Conservation (phyloP, 2,329 filamentous ascomycete genomes). For the Metarhizium guizhouense region DNA sequence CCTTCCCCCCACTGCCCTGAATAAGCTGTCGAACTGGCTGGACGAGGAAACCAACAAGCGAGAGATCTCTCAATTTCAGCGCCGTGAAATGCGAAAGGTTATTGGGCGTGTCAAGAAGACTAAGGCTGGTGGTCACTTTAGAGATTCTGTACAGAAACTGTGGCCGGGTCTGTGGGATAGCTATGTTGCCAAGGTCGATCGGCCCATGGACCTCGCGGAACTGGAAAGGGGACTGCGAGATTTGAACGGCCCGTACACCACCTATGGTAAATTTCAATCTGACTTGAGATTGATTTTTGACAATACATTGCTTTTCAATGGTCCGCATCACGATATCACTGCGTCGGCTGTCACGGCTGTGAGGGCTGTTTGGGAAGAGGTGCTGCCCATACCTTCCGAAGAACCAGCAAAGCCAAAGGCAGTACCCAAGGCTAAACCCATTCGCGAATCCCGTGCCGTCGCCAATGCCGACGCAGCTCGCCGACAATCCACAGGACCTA, state of each 20-base stretch:
- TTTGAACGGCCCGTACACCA: constrained; percentile 48
- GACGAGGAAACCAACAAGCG: constrained; percentile 35
- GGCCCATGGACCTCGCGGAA: constrained; percentile 75
- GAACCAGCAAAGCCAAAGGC: constrained; percentile 52
- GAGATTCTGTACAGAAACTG: constrained; percentile 65
- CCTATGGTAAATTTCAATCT: constrained; percentile 61
- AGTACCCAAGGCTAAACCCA: constrained; percentile 28
- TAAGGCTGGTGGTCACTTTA: constrained; percentile 68
- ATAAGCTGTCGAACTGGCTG: constrained; percentile 28
- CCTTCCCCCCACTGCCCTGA: constrained; percentile 12
- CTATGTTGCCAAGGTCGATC: constrained; percentile 57
- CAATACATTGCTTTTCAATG: constrained; percentile 80
- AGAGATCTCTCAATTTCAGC: constrained; percentile 49
- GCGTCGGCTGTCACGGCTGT: constrained; percentile 45
- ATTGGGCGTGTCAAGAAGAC: constrained; percentile 78
- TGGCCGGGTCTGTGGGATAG: constrained; percentile 70
- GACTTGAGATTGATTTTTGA: constrained; percentile 71
- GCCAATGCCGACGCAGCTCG: constrained; percentile 17
- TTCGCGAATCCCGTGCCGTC: constrained; percentile 24
- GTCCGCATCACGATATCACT: constrained; percentile 64
- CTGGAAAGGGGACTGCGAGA: constrained; percentile 75
- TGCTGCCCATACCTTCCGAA: constrained; percentile 33
- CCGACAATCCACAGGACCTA: constrained; percentile 21
- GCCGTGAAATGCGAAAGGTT: constrained; percentile 53
- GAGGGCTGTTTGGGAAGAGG: constrained; percentile 40